Conservation (phyloP, 805 yeast species). For the Ogataea nitratoaversa region DNA sequence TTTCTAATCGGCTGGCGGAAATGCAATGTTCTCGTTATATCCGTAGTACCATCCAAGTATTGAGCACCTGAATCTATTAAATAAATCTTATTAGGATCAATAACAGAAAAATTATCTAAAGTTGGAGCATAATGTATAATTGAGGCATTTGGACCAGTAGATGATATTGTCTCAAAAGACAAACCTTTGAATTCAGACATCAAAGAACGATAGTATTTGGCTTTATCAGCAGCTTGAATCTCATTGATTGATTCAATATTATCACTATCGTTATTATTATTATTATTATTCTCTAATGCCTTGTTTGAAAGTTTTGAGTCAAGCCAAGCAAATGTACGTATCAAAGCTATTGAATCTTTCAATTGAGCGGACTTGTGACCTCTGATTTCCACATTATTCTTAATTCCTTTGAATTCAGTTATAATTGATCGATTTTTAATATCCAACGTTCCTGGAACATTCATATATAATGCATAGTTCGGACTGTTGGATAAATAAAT, state of each 20-base stretch:
- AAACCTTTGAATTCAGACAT: conserved; percentile 53
- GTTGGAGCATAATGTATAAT: conserved; percentile 75
- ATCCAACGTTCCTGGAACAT: conserved; percentile 22
- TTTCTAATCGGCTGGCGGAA: conserved; percentile 55
- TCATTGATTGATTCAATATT: conserved; percentile 52
- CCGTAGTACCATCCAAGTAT: conserved; percentile 91
- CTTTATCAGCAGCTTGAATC: conserved; percentile 51
- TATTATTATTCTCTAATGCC: too few species aligned
- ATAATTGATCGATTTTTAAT: conserved; percentile 31
- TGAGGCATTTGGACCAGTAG: conserved; percentile 73
- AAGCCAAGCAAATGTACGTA: conserved; percentile 79
- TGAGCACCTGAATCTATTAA: conserved; percentile 91
- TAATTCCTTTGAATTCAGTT: conserved; percentile 65
- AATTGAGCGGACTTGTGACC: conserved; percentile 76
- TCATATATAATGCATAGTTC: conserved; percentile 26
- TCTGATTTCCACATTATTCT: conserved; percentile 65
- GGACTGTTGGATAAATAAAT: conserved; percentile 23
- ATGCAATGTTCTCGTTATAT: conserved; percentile 85
- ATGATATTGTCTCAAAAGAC: conserved; percentile 73
- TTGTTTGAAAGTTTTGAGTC: conserved; percentile 33
- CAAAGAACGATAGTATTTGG: conserved; percentile 42
- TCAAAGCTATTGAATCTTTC: conserved; percentile 77
- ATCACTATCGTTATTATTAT: too few species aligned
- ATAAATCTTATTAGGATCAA: conserved; percentile 66
- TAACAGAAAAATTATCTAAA: conserved; percentile 47